Conservation (phyloP, 2,329 filamentous ascomycete genomes). For the Lecanosticta acicola region DNA sequence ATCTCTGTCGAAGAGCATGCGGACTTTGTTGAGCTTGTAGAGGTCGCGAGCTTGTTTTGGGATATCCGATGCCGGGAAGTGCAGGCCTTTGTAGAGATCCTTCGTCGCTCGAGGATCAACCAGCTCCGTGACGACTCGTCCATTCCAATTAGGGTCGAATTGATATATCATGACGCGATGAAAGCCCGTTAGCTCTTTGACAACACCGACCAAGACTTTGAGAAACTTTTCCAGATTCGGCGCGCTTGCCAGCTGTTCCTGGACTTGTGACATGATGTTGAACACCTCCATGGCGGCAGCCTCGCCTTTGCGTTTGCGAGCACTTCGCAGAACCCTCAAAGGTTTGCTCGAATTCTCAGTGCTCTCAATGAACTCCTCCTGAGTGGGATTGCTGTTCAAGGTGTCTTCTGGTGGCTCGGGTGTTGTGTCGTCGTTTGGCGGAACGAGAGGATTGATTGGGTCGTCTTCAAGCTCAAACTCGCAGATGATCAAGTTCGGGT, state of each 20-base stretch:
- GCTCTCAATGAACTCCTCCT: slow-evolving; percentile 68
- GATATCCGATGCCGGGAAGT: slow-evolving; percentile 84
- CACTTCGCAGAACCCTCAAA: slow-evolving; percentile 68
- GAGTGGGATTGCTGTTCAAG: slow-evolving; percentile 63
- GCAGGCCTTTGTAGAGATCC: slow-evolving; percentile 79
- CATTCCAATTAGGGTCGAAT: slow-evolving; percentile 77
- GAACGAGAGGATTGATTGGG: slow-evolving; percentile 59
- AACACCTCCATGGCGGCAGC: slow-evolving; percentile 84
- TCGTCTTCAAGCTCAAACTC: slow-evolving; percentile 87
- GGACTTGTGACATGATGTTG: slow-evolving; percentile 85
- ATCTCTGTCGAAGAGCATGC: slow-evolving; percentile 79
- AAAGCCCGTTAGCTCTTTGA: slow-evolving; percentile 86
- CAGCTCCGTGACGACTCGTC: slow-evolving; percentile 79
- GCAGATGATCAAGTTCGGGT: slow-evolving; percentile 70
- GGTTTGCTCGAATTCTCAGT: slow-evolving; percentile 71
- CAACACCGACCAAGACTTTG: slow-evolving; percentile 75
- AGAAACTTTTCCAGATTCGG: slow-evolving; percentile 66
- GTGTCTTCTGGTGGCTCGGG: slow-evolving; percentile 68
- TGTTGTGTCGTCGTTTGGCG: slow-evolving; percentile 49
- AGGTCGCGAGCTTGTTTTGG: slow-evolving; percentile 80
- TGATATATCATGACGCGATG: slow-evolving; percentile 92
- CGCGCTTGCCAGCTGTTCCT: slow-evolving; percentile 75
- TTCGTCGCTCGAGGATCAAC: slow-evolving; percentile 74
- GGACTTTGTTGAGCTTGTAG: slow-evolving; percentile 85
- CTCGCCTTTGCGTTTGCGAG: slow-evolving; percentile 68